Evolutionary conservation across 2,329 filamentous ascomycete genomes (phyloP), one percentile per base, ranked within the genome.

Genomic region (Exophiala aquamarina): DNA sequence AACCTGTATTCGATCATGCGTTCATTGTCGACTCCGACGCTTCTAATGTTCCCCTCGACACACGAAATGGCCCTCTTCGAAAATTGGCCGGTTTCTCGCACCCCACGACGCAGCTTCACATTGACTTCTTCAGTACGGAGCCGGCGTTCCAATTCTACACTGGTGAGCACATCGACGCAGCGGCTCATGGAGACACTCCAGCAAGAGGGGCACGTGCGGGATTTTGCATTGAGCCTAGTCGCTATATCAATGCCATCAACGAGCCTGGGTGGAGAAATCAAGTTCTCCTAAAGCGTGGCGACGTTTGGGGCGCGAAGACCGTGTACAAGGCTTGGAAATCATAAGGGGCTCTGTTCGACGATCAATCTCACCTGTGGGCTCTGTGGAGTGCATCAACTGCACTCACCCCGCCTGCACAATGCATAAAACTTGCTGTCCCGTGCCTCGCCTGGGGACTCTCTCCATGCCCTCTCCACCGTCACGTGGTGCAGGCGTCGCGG

Each of bases 141-240:
- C 93, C 93, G 0, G 88, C 89, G 0, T 97, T 96, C 76, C 92
- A 97, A 68, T 95, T 96, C 72, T 97, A 97, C 71, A 94, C 90
- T 0, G 93, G 92, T 56, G 85, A 87, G 63, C 85, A 83, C 63
- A 90, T 94, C 56, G 73, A 93, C 59, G 85, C 95, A 10, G 85
- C 87, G 0, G 84, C 68, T 49, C 72, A 75, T 17, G 75, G 71
- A 23, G 75, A 73, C 2, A 67, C 79, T 20, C 81, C 85, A 0
- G 83, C 84, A 1, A 79, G 88, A 39, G 80, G 77, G 0, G 63
- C 81, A 3, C 79, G 89, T 39, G 82, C 84, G 35, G 92, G 87
- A 0, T 94, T 97, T 72, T 95, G 90, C 67, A 84, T 95, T 34
- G 93, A 98, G 75, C 91, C 92, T 0, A 88, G 87, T 61, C 82